These are phyloP conservation scores for Coemansia furcata DNA, from an alignment of 192 early-diverging fungal species.

Conservation along the genomic window DNA sequence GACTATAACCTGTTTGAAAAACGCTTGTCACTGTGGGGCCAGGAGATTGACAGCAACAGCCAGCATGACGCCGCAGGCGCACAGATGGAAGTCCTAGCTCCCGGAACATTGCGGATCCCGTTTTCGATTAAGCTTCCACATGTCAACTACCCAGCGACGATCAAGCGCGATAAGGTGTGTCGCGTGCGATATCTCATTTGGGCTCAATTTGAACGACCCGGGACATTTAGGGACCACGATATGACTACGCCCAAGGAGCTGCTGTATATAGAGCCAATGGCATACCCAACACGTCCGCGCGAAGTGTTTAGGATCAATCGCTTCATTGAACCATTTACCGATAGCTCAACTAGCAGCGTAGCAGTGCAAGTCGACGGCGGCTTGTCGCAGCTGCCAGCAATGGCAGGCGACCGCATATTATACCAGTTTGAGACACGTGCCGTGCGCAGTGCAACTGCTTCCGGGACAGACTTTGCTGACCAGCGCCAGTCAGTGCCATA, in stretches of 20 bases:
- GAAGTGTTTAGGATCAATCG: conserved; percentile 7
- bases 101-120: conserved; percentile 33
- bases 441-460: neutral
- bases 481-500: neutral
- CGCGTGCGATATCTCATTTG: conserved; percentile 33
- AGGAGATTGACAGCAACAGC: neutral
- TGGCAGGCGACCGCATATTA: conserved; percentile 32
- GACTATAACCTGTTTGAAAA: conserved; percentile 40
- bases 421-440: conserved; percentile 21
- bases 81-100: conserved; percentile 15
- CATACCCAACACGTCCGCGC: conserved; percentile 19
- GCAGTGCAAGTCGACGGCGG: conserved; percentile 19
- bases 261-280: conserved; percentile 24
- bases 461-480: neutral
- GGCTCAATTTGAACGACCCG: conserved; percentile 33
- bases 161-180: conserved; percentile 27
- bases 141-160: conserved; percentile 35
- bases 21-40: conserved; percentile 25
- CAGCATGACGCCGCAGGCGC: neutral
- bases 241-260: conserved; percentile 23
- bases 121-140: conserved; percentile 31
- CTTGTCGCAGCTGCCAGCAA: conserved; percentile 19
- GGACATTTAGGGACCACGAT: conserved; percentile 21
- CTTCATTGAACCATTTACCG: neutral
- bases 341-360: neutral